Percentiles rank a stretch among this genome's conserved stretches.
phyloP scores from a whole-genome alignment of 495 filamentous ascomycete genomes.

The Aspergillus mulundensis region DNA sequence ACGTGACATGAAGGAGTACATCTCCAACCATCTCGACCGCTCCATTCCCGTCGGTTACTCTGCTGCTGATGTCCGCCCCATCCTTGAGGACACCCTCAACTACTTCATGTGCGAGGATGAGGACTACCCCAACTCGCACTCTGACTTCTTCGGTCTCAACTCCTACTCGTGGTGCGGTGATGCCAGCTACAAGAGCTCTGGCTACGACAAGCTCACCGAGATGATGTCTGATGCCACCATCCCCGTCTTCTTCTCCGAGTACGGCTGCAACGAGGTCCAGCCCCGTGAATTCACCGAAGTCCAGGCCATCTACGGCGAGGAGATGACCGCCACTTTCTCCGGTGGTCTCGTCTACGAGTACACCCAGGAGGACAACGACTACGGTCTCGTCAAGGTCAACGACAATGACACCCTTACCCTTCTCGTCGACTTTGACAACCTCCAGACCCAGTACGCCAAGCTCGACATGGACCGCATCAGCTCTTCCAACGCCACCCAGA shows the following conservation, averaged over 20 bases:
- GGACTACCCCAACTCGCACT: constrained; percentile 59
- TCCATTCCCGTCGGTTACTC: constrained; percentile 85
- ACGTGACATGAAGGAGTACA: constrained; percentile 85
- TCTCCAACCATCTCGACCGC: constrained; percentile 63
- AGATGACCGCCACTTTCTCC: constrained; percentile 76
- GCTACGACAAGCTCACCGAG: constrained; percentile 67
- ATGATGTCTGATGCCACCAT: constrained; percentile 70
- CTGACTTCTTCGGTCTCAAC: constrained; percentile 92
- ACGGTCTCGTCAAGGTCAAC: constrained; percentile 70
- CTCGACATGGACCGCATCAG: constrained; percentile 64
- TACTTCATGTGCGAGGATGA: constrained; percentile 79
- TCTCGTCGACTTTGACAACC: constrained; percentile 68
- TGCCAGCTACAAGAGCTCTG: constrained; percentile 62
- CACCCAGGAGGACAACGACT: constrained; percentile 74
- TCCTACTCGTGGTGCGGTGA: constrained; percentile 92
- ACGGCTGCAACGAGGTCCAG: constrained; percentile 79
- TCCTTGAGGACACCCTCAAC: constrained; percentile 72
- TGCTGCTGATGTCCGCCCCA: constrained; percentile 82
- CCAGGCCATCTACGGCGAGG: constrained; percentile 65
- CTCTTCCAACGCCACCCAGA: constrained; percentile 50
- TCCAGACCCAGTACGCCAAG: constrained; percentile 68
- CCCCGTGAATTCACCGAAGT: constrained; percentile 86
- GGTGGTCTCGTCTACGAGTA: constrained; percentile 91
- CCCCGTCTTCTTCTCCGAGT: constrained; percentile 95
- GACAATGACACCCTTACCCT: constrained; percentile 60